Base-by-base conservation (phyloP, 2,329 filamentous ascomycete genomes). In the Hypocreales sp. region DNA sequence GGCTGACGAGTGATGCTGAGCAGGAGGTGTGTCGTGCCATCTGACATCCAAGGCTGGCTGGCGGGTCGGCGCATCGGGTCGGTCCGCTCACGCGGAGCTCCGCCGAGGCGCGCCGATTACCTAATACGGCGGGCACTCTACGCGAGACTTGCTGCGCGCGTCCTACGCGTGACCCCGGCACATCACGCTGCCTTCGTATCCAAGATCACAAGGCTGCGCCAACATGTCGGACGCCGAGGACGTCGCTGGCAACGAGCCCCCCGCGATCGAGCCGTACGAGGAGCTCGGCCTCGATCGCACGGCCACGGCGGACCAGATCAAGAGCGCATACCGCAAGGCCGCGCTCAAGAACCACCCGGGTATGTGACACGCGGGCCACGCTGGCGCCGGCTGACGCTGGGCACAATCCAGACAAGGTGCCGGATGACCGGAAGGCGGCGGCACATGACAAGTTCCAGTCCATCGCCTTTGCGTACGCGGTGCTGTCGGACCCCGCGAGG, bases 391-490 rank as follows among this genome's bases (percentile, higher is more conserved):
- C 45, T 45, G 15, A 42, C 27, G 19, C 4, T 20, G 14, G 8
- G 21, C n/a, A 24, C n/a, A 23, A 5, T 26, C 15, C 32, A 79
- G 84, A 93, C 65, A 93, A 93, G 59, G 81, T 74, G 4, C 39
- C 70, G 11, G 61, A 68, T 1, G 64, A 72, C 14, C 58, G 76
- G 28, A 83, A 82, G 45, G 65, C 74, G 15, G 58, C 66, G 22
- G 87, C 90, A 2, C 77, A 93, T 41, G 62, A 65, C 34, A 77
- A 69, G 29, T 98, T 98, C 51, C 90, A 98, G 53, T 65, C 79
- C 40, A 74, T 98, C 40, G 87, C 87, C 15, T 87, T 94, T 44
- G 87, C 90, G 28, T 93, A 95, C 47, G 87, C 84, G 19, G 71
- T 98, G 26, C 79, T 98, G 20, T 93, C 82, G 18, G 82, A 94